Conservation (phyloP, 2,329 filamentous ascomycete genomes). For the Trichoderma atroviride region DNA sequence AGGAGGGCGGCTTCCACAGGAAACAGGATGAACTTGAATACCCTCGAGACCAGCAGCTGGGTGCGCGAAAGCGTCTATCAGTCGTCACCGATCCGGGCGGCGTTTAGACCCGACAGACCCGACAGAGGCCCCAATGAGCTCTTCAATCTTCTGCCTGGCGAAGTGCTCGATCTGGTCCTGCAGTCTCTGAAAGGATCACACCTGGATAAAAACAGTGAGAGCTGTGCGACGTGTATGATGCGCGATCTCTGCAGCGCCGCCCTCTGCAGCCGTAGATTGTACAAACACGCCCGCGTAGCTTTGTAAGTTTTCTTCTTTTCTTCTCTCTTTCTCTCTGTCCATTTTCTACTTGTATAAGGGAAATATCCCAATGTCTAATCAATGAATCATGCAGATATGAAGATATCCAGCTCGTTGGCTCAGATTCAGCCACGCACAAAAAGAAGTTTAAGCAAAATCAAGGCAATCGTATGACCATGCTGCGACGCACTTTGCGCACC, state of each 20-base stretch:
- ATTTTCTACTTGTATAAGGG: background rate
- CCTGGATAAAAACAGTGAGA: conserved; percentile 49
- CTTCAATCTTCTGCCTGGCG: conserved; percentile 59
- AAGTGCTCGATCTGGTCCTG: conserved; percentile 61
- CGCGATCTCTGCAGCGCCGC: conserved; percentile 58
- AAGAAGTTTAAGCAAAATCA: conserved; percentile 59
- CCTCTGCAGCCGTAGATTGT: conserved; percentile 54
- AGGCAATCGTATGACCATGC: conserved; percentile 57
- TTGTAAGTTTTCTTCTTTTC: conserved; percentile 47
- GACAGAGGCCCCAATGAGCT: conserved; percentile 50
- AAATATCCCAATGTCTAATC: background rate
- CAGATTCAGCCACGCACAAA: conserved; percentile 57
- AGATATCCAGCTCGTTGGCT: conserved; percentile 60
- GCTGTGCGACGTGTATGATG: conserved; percentile 68
- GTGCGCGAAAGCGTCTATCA: conserved; percentile 24
- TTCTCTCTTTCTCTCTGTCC: background rate
- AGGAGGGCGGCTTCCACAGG: conserved; percentile 39
- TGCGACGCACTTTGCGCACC: conserved; percentile 59
- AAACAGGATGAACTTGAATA: conserved; percentile 46
- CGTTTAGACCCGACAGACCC: conserved; percentile 29
- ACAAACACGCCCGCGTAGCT: conserved; percentile 52
- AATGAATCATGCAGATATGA: conserved; percentile 49
- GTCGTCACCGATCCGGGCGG: conserved; percentile 19
- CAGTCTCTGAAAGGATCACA: conserved; percentile 57
- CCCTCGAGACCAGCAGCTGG: conserved; percentile 39